Conservation (phyloP, 2,329 filamentous ascomycete species). For the Trichothecium roseum region DNA sequence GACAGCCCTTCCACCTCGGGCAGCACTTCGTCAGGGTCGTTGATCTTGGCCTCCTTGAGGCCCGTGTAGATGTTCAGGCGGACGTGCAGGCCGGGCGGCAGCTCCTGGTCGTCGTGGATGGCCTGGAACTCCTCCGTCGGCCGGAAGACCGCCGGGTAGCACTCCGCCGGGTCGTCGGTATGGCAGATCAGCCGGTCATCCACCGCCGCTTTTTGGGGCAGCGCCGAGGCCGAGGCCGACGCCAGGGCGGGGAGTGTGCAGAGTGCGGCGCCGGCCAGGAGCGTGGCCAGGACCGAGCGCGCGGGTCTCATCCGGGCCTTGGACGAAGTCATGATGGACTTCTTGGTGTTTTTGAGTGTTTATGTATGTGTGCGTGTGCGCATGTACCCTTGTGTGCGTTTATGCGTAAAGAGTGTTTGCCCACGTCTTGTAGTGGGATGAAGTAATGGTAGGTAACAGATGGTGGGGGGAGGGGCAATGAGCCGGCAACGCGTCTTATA, state of each 20-base stretch:
- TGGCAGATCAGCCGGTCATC: constrained; percentile 54
- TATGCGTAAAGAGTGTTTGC: too few species aligned
- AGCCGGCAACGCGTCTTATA: too few species aligned
- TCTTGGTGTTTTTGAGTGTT: not conserved
- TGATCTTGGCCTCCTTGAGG: constrained; percentile 54
- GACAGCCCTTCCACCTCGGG: constrained; percentile 43
- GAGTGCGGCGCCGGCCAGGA: constrained; percentile 17
- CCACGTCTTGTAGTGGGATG: too few species aligned
- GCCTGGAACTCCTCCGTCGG: constrained; percentile 55
- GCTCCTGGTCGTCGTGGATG: constrained; percentile 53
- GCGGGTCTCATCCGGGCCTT: not conserved
- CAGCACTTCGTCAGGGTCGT: constrained; percentile 47
- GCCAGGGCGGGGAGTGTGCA: constrained; percentile 14
- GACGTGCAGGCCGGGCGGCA: constrained; percentile 56
- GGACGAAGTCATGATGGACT: not conserved
- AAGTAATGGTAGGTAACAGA: too few species aligned
- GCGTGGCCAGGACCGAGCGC: constrained; percentile 6
- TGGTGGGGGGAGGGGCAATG: too few species aligned
- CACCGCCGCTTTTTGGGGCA: constrained; percentile 20
- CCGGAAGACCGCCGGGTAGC: constrained; percentile 55
- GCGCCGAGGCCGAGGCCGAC: constrained; percentile 17
- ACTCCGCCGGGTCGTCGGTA: constrained; percentile 46
- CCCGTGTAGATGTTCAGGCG: constrained; percentile 56
- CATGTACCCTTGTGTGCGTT: too few species aligned
- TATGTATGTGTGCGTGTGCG: too few species aligned